phyloP scores from a whole-genome alignment of 2,329 filamentous ascomycete species.

The Xylariaceae sp. region DNA sequence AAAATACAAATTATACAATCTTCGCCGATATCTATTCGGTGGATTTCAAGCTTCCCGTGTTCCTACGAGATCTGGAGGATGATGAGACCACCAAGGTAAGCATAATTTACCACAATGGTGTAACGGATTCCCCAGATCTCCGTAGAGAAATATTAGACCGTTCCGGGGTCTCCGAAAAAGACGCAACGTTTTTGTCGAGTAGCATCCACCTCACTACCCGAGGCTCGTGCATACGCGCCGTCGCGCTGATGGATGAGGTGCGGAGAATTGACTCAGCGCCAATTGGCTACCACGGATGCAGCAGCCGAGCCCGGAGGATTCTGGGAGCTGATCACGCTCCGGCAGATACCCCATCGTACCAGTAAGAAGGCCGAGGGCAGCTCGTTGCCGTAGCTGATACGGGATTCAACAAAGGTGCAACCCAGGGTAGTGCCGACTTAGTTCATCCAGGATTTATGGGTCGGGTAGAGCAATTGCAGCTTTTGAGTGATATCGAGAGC shows the following conservation, averaged over 20 bases:
- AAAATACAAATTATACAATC: not conserved
- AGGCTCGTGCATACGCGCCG: not conserved
- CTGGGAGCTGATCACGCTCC: too few relatives aligned
- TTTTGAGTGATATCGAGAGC: too few relatives aligned
- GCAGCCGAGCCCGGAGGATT: too few relatives aligned
- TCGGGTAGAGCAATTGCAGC: too few relatives aligned
- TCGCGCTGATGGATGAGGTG: not conserved
- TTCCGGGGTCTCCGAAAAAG: not conserved
- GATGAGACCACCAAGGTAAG: not conserved
- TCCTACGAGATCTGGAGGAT: not conserved
- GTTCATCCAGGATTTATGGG: too few relatives aligned
- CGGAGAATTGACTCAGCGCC: not conserved
- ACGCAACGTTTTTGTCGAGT: not conserved
- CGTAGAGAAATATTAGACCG: not conserved
- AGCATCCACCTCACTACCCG: not conserved
- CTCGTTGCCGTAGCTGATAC: too few relatives aligned
- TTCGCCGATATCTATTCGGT: not conserved
- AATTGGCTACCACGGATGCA: not conserved
- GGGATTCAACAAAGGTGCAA: too few relatives aligned
- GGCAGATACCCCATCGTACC: too few relatives aligned
- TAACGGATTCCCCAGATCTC: not conserved
- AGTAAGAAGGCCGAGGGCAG: too few relatives aligned
- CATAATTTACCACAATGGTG: not conserved
- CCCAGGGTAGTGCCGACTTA: too few relatives aligned
- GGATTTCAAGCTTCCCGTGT: not conserved